Conservation (phyloP, 78 protist species). For the Dictyostelium discoideum region dicty_2.7 NC_007091.3:1452001-1452500, state of each 20-base stretch:
- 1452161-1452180: neutral
- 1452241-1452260: too few species aligned
- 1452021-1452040: too few species aligned
- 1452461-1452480: neutral
- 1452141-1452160: neutral
- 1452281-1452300: neutral
- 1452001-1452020: too few species aligned
- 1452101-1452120: too few species aligned
- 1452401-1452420: neutral
- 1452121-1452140: neutral
- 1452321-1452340: neutral
- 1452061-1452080: too few species aligned
- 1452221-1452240: too few species aligned
- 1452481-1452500: neutral
- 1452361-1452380: neutral
- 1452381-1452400: neutral
- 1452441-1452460: neutral
- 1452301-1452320: neutral
- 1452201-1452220: too few species aligned
- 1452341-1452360: too few species aligned
- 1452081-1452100: too few species aligned
- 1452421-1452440: neutral
- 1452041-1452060: too few species aligned
- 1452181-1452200: neutral
- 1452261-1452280: neutral